phyloP scores from a whole-genome alignment of 2,329 filamentous ascomycete genomes.

The Tricladium varicosporioides region DNA sequence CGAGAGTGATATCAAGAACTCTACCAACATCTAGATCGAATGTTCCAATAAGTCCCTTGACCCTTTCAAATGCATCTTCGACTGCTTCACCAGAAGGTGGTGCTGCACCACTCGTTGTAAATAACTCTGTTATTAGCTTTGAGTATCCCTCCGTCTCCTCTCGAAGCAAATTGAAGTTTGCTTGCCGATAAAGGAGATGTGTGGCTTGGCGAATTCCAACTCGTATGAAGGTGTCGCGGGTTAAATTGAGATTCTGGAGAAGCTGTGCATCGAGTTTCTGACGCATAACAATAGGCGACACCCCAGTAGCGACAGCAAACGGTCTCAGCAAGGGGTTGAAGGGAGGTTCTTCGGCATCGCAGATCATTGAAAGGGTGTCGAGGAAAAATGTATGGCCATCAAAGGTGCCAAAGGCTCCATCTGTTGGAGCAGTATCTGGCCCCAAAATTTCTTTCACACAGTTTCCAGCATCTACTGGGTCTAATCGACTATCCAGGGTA shows the following conservation, averaged over 20 bases:
- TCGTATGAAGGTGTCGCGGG: conserved; percentile 79
- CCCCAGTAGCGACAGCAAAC: conserved; percentile 69
- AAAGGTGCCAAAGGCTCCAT: conserved; percentile 50
- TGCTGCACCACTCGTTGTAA: conserved; percentile 78
- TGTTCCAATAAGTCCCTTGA: conserved; percentile 93
- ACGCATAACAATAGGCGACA: conserved; percentile 72
- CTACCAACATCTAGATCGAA: conserved; percentile 96
- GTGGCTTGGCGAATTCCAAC: conserved; percentile 88
- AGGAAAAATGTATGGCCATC: conserved; percentile 72
- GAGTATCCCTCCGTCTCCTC: conserved; percentile 97
- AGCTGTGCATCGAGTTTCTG: conserved; percentile 78
- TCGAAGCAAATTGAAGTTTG: conserved; percentile 92
- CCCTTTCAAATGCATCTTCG: conserved; percentile 81
- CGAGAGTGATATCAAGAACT: conserved; percentile 89
- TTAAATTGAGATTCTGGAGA: conserved; percentile 73
- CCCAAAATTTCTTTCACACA: conserved; percentile 73
- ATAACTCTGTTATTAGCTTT: conserved; percentile 93
- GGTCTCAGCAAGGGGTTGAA: conserved; percentile 55
- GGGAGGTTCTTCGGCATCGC: conserved; percentile 62
- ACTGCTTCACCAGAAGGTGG: conserved; percentile 74
- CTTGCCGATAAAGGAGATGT: conserved; percentile 89
- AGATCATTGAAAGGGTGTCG: conserved; percentile 76
- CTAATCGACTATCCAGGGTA: conserved; percentile 66
- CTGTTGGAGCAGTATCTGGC: conserved; percentile 47
- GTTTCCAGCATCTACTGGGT: conserved; percentile 65